Percentiles rank a stretch among this genome's conserved stretches.
Evolutionary conservation across 192 early-diverging fungal species (phyloP).

Genomic region (Endogone sp.): DNA sequence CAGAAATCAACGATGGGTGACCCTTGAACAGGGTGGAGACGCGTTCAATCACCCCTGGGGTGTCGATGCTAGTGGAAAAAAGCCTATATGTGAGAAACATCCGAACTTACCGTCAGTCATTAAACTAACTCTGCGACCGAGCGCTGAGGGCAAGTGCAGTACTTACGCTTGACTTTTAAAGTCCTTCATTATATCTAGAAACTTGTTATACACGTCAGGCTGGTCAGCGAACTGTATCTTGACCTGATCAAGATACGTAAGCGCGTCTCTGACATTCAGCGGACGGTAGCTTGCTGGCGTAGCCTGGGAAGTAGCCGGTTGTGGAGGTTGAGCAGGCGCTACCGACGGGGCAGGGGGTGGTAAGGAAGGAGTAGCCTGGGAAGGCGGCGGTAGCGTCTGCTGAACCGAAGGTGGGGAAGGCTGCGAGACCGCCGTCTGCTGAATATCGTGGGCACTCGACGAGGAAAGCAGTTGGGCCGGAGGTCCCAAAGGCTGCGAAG

Average conservation of each 20-base stretch:
- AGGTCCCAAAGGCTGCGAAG: constrained; percentile 32
- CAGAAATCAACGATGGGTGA: constrained; percentile 86
- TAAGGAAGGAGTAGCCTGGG: constrained; percentile 20
- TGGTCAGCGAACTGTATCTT: constrained; percentile 89
- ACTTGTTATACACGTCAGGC: constrained; percentile 96
- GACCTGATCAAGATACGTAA: constrained; percentile 95
- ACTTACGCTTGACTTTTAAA: constrained; percentile 92
- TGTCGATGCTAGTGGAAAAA: constrained; percentile 69
- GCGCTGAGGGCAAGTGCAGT: background rate
- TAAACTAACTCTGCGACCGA: background rate
- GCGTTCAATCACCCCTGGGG: constrained; percentile 95
- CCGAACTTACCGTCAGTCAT: background rate
- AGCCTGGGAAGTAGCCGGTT: constrained; percentile 10
- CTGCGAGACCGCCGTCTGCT: background rate
- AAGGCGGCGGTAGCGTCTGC: background rate
- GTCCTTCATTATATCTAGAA: constrained; percentile 99
- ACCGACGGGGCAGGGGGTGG: constrained; percentile 18
- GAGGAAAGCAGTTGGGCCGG: constrained; percentile 1
- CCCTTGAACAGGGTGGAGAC: constrained; percentile 94
- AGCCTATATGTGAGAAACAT: constrained; percentile 16
- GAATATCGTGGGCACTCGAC: background rate
- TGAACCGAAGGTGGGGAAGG: background rate
- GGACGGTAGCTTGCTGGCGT: constrained; percentile 36
- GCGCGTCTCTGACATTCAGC: constrained; percentile 90
- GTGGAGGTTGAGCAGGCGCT: constrained; percentile 20